A percentile compares a stretch with the other conserved stretches of the same genome.
These are phyloP conservation scores for Linum lewisii DNA, from an alignment of 345 rosid species.

Conservation along the genomic window DNA sequence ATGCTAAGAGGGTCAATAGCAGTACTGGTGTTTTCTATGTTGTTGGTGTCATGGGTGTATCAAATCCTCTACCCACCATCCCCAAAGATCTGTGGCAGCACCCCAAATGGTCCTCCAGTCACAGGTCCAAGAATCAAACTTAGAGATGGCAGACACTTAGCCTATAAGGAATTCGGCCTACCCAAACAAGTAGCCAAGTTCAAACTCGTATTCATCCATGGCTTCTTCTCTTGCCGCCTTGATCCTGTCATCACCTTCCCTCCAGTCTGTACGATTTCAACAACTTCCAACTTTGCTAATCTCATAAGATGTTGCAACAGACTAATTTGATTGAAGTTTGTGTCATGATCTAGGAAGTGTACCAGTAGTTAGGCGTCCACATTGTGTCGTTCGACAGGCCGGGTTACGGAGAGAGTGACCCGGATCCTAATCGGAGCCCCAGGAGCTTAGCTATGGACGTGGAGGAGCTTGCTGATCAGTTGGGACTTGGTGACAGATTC, in stretches of 20 bases:
- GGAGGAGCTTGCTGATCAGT: slow-evolving; percentile 24
- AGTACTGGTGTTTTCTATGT: slow-evolving; percentile 9
- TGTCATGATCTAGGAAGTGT: slow-evolving; percentile 4
- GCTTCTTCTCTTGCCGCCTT: slow-evolving; percentile 1
- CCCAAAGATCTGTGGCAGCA: slow-evolving; percentile 13
- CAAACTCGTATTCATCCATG: slow-evolving; percentile 18
- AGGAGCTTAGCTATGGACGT: slow-evolving; percentile 19
- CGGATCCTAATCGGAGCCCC: slow-evolving; percentile 15
- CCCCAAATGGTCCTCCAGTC: slow-evolving; percentile 13
- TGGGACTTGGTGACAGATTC: slow-evolving; percentile 20
- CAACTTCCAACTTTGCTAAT: neutral
- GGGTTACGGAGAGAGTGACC: slow-evolving; percentile 25
- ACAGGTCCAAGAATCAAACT: slow-evolving; percentile 23
- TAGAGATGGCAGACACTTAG: slow-evolving; percentile 20
- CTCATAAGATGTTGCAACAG: neutral
- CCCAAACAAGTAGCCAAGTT: slow-evolving; percentile 13
- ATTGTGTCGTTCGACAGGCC: slow-evolving; percentile 20
- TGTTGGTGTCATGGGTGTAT: slow-evolving; percentile 16
- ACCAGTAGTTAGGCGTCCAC: slow-evolving; percentile 14
- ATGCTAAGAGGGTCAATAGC: slow-evolving; percentile 9
- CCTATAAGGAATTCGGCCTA: slow-evolving; percentile 17
- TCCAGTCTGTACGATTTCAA: neutral
- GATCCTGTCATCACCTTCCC: neutral
- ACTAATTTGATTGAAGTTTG: neutral
- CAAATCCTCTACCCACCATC: slow-evolving; percentile 11